phyloP scores from a whole-genome alignment of 768 basidiomycete species.

The Crepidotus variabilis region DNA sequence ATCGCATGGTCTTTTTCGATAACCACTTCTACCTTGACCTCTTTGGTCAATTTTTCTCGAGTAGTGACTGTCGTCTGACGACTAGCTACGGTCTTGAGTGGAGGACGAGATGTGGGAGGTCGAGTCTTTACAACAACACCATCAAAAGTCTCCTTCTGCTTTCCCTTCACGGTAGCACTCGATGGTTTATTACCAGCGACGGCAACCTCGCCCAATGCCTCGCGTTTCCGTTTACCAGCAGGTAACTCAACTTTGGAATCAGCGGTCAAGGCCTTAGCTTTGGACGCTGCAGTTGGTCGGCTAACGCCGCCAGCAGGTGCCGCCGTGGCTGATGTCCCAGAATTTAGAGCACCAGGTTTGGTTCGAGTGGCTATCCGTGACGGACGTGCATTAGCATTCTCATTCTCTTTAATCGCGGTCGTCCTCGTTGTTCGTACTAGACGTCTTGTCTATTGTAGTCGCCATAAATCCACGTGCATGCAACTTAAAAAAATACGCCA shows the following conservation, averaged over 20 bases:
- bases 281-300: conserved; percentile 51
- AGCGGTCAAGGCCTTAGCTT: conserved; percentile 42
- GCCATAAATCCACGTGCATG: conserved; percentile 4
- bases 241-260: conserved; percentile 41
- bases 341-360: conserved; percentile 46
- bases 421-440: conserved; percentile 49
- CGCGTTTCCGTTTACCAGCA: conserved; percentile 74
- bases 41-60: conserved; percentile 11
- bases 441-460: conserved; percentile 59
- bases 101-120: conserved; percentile 40
- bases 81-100: conserved; percentile 50
- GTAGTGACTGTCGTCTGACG: conserved; percentile 36
- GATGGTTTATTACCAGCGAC: conserved; percentile 45
- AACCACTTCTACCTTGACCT: conserved; percentile 15
- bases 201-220: conserved; percentile 74
- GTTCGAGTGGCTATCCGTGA: conserved; percentile 58
- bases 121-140: conserved; percentile 61
- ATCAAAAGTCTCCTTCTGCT: conserved; percentile 64
- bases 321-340: conserved; percentile 32
- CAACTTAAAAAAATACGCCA: conserved; percentile 11
- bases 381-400: conserved; percentile 70
- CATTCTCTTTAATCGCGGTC: conserved; percentile 59
- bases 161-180: conserved; percentile 41
- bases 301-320: conserved; percentile 35
- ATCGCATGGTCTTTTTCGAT: conserved; percentile 48